These are phyloP conservation scores for Russula ochroleuca DNA, from an alignment of 768 basidiomycete species.

Conservation along the genomic window DNA sequence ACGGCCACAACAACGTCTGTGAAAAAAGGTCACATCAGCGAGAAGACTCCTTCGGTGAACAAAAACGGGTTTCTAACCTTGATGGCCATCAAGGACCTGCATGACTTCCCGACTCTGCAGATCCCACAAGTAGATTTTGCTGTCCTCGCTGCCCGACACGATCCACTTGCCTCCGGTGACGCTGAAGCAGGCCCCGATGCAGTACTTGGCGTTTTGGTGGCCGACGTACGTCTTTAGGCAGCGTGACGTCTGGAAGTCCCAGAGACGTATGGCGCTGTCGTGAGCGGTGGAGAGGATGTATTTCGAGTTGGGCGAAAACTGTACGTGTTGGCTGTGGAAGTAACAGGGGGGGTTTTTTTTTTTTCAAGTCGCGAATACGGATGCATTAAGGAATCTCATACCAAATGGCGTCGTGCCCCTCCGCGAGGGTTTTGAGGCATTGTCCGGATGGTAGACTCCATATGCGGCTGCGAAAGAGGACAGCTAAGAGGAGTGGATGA, in stretches of 20 bases:
- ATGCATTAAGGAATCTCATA: constrained; percentile 31
- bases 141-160: constrained; percentile 86
- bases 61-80: constrained; percentile 41
- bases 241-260: constrained; percentile 90
- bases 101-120: constrained; percentile 82
- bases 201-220: constrained; percentile 78
- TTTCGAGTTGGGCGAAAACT: constrained; percentile 94
- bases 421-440: constrained; percentile 92
- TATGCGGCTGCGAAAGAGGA: constrained; percentile 60
- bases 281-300: constrained; percentile 93
- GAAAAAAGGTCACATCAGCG: constrained; percentile 7
- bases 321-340: constrained; percentile 68
- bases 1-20: constrained; percentile 76
- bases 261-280: constrained; percentile 87
- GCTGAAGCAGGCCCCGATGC: constrained; percentile 78
- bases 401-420: constrained; percentile 84
- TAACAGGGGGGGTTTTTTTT: not conserved
- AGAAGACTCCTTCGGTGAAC: not conserved
- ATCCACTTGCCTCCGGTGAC: constrained; percentile 88
- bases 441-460: constrained; percentile 93
- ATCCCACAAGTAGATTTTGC: constrained; percentile 89
- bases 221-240: constrained; percentile 88
- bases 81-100: constrained; percentile 73
- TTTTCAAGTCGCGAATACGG: not conserved
- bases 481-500: not conserved